Evolutionary conservation across 225 moss, liverwort and hornwort species (phyloP), one percentile per base, ranked within the genome.

Genomic region (Bryoerythrophyllum caledonicum): DNA sequence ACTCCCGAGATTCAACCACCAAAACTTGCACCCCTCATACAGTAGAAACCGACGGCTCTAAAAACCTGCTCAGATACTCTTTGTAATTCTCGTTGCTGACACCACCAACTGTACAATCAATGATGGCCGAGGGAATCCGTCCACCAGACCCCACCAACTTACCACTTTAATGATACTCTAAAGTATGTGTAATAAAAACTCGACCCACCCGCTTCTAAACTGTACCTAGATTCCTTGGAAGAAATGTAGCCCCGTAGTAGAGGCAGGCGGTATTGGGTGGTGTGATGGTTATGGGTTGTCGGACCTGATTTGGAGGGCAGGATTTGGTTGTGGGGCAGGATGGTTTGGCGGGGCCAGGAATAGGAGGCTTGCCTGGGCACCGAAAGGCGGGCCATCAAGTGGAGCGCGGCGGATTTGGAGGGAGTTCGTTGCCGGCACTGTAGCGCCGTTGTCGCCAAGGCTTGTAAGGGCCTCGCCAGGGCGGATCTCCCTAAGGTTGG

Each of bases 371-470:
- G n/a, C 35, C 62, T 40, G 40, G 6, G 9, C 69, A 59, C 41
- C 63, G 23, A 63, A 70, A 70, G 70, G 16, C 30, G 15, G 52
- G 4, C 28, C 60, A 77, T 77, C 69, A 70, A 77, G 63, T 61
- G 10, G 68, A 24, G 38, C 0, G 63, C 30, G 40, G 62, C 21
- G n/a, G 23, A 28, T 54, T 40, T 28, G 27, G 70, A 70, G 37
- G 21, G 53, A 27, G n/a, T 1, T 68, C 6, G 40, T 10, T 63
- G 62, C 53, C 28, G 0, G 21, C n/a, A n/a, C n/a, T n/a, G n/a
- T 5, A 54, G 9, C 16, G 70, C 63, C 70, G 70, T 30, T 55
- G 27, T 70, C 21, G 49, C 11, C n/a, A n/a, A n/a, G n/a, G n/a
- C n/a, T n/a, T n/a, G n/a, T n/a, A n/a, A n/a, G n/a, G n/a, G n/a